Conservation (phyloP, 768 basidiomycete genomes). For the Pisolithus tinctorius region DNA sequence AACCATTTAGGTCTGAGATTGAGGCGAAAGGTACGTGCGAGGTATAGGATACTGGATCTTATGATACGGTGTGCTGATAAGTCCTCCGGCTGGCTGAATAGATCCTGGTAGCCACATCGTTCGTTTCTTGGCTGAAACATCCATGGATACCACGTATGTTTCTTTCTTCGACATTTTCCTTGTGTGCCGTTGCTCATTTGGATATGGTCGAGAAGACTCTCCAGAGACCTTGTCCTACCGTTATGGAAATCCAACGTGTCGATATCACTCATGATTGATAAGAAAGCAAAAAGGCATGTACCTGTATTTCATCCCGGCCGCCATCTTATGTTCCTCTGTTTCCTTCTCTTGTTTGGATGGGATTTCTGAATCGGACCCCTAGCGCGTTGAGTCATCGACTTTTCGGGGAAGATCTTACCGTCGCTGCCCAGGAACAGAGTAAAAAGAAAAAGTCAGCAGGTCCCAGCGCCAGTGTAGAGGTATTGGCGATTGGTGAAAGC, state of each 20-base stretch:
- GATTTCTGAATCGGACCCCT: not conserved
- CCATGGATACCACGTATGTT: conserved; percentile 50
- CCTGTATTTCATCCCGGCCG: not conserved
- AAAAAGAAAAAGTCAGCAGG: conserved; percentile 13
- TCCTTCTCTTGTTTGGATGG: not conserved
- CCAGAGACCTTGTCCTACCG: conserved; percentile 83
- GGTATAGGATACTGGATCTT: not conserved
- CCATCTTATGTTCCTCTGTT: not conserved
- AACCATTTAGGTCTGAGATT: conserved; percentile 50
- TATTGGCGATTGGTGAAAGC: not conserved
- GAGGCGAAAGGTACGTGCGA: conserved; percentile 44
- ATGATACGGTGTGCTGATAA: not conserved
- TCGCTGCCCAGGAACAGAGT: conserved; percentile 32
- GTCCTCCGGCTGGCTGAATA: conserved; percentile 17
- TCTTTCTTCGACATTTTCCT: not conserved
- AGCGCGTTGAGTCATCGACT: conserved; percentile 85
- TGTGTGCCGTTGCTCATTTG: not conserved
- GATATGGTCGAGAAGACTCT: conserved; percentile 37
- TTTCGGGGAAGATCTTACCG: conserved; percentile 74
- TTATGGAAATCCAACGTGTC: conserved; percentile 93
- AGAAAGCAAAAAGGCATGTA: conserved; percentile 85
- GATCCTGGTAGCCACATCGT: conserved; percentile 70
- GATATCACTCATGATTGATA: conserved; percentile 89
- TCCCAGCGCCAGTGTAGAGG: not conserved
- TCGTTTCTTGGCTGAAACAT: conserved; percentile 51